Base-by-base conservation (phyloP, 352 stramenopile species). In the Phytophthora colocasiae region DNA sequence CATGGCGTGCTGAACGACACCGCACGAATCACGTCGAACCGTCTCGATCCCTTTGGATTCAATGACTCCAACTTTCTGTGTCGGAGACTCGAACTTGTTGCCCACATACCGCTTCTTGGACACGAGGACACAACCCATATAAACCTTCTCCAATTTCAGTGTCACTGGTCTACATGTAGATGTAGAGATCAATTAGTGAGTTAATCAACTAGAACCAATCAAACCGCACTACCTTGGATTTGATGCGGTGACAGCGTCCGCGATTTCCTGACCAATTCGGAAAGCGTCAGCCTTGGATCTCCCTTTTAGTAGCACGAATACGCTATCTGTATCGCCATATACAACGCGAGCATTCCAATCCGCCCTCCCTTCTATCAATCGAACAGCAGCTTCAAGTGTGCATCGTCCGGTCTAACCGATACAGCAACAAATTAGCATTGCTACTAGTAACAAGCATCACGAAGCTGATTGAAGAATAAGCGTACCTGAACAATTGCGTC, bases 271-370 rank as follows among this genome's bases (percentile, higher is more conserved):
- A 6, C 91, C 95, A 44, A 98, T 98, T 47, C 83, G 72, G 77
- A 99, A 99, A 0, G 98, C 98, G 54, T 99, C 85, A 14, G 85
- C 70, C 44, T 98, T 93, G 0, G 85, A 97, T 31, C 95, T 85
- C n/a, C 98, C 97, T 43, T 87, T 89, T 4, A 99, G 78, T 56
- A 98, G 85, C 40, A 99, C 90, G 81, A 99, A 99, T 6, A 99
- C 73, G 53, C 96, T 99, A 74, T 99, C 98, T 4, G 98, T 99
- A 72, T 99, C 98, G 9, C 97, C 97, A 65, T 98, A 98, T 6
- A 98, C 94, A 26, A 99, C 96, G 22, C 73, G 81, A n/a, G 89
- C 92, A 58, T 94, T 89, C 91, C 89, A 97, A 41, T 88, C 79
- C 19, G 77, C 63, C 57, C 89, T 80, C 10, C 60, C 68, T 58